These are phyloP conservation scores for Cyclostephanos invisitatus DNA, from an alignment of 108 stramenopile species.

Conservation along the genomic window DNA sequence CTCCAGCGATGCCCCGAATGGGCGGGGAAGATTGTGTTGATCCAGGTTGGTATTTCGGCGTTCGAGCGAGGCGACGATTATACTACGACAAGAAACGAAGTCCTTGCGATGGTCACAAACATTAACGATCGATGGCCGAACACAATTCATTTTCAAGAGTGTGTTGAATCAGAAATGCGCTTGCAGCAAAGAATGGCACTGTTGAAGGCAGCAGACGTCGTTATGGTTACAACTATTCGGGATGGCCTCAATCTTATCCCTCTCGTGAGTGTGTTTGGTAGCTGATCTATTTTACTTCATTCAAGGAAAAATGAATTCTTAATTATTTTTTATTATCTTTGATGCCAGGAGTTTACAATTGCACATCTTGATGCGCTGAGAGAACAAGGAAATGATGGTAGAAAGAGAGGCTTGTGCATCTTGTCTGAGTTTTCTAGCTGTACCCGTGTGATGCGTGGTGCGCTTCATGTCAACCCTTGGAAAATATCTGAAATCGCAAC, in stretches of 20 bases:
- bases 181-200: slow-evolving; percentile 88
- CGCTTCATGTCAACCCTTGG: slow-evolving; percentile 93
- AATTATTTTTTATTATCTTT: slow-evolving; percentile 45
- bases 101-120: slow-evolving; percentile 73
- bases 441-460: slow-evolving; percentile 96
- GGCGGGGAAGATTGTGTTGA: slow-evolving; percentile 90
- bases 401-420: slow-evolving; percentile 90
- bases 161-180: slow-evolving; percentile 72
- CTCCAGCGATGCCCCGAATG: slow-evolving; percentile 86
- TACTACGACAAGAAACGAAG: slow-evolving; percentile 73
- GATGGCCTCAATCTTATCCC: slow-evolving; percentile 97
- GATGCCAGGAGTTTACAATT: slow-evolving; percentile 84
- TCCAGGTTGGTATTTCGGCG: slow-evolving; percentile 94
- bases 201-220: slow-evolving; percentile 82
- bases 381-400: slow-evolving; percentile 69
- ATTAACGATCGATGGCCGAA: slow-evolving; percentile 88
- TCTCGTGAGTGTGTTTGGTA: slow-evolving; percentile 73
- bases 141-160: slow-evolving; percentile 88
- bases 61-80: slow-evolving; percentile 90
- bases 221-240: slow-evolving; percentile 91
- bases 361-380: slow-evolving; percentile 94
- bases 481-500: slow-evolving; percentile 87
- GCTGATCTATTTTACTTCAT: slow-evolving; percentile 46
- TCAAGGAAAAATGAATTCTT: slow-evolving; percentile 10
- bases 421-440: slow-evolving; percentile 88